Conservation (phyloP, 257 asterid genomes). For the Capsicum pubescens region DNA sequence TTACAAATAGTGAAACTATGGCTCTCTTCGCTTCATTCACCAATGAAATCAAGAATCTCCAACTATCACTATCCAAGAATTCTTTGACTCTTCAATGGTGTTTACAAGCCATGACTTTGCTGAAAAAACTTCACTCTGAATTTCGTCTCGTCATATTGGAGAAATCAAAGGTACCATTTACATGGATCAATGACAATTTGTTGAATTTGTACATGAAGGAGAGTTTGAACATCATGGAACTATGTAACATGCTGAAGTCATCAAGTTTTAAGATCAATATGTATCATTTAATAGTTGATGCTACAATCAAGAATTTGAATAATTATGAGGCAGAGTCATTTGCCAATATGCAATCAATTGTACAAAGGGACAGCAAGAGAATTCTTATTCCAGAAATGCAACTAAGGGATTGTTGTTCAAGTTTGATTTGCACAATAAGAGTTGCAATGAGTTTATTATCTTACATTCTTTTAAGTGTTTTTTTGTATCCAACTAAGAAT, state of each 20-base stretch:
- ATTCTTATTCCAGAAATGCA: not conserved
- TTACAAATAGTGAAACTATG: conserved; percentile 24
- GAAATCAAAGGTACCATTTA: not conserved
- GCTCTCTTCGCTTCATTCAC: conserved; percentile 30
- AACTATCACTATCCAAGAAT: conserved; percentile 20
- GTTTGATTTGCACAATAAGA: conserved; percentile 27
- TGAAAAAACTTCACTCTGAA: conserved; percentile 26
- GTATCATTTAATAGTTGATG: conserved; percentile 19
- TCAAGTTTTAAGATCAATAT: conserved; percentile 28
- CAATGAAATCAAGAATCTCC: conserved; percentile 21
- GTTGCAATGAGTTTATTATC: conserved; percentile 28
- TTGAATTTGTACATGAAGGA: conserved; percentile 36
- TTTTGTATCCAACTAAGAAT: conserved; percentile 22
- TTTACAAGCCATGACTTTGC: conserved; percentile 29
- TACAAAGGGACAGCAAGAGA: conserved; percentile 14
- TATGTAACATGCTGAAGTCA: conserved; percentile 36
- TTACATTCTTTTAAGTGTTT: conserved; percentile 22
- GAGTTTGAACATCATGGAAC: conserved; percentile 31
- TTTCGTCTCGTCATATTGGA: conserved; percentile 16
- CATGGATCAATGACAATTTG: not conserved
- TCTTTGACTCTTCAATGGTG: conserved; percentile 34
- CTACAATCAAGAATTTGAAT: not conserved
- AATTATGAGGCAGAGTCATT: not conserved
- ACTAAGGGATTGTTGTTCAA: conserved; percentile 2
- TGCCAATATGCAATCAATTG: conserved; percentile 7